phyloP scores from a whole-genome alignment of 768 basidiomycete genomes.

The Nevesoporus exiguus region DNA sequence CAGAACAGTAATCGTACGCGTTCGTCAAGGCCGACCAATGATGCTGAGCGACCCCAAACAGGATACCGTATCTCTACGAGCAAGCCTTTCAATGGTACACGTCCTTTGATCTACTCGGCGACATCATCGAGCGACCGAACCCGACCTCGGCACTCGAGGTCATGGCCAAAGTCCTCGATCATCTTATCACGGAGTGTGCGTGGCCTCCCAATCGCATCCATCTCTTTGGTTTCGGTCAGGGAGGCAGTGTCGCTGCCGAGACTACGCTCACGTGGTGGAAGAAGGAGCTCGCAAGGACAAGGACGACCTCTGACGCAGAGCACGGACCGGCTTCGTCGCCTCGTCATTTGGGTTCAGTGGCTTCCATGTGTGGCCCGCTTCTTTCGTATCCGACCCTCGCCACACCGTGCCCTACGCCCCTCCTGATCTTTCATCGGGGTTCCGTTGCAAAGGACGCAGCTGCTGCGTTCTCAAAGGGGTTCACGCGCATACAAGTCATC shows the following conservation, averaged over 20 bases:
- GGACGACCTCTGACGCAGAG: slow-evolving; percentile 6
- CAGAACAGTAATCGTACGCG: slow-evolving; percentile 56
- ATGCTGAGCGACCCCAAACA: slow-evolving; percentile 29
- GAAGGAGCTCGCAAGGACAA: slow-evolving; percentile 20
- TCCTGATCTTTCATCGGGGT: slow-evolving; percentile 55
- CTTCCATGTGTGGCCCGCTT: slow-evolving; percentile 68
- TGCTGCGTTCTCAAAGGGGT: slow-evolving; percentile 60
- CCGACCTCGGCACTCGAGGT: slow-evolving; percentile 65
- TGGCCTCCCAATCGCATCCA: slow-evolving; percentile 77
- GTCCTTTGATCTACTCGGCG: slow-evolving; percentile 78
- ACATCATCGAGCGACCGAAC: slow-evolving; percentile 64
- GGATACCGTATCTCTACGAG: slow-evolving; percentile 77
- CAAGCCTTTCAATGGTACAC: slow-evolving; percentile 84
- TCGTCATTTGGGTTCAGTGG: slow-evolving; percentile 59
- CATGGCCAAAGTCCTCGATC: slow-evolving; percentile 47
- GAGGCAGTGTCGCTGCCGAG: slow-evolving; percentile 76
- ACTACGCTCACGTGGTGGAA: slow-evolving; percentile 58
- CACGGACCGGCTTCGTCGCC: slow-evolving; percentile 4
- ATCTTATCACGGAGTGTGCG: slow-evolving; percentile 55
- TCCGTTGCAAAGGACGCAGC: slow-evolving; percentile 46
- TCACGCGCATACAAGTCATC: slow-evolving; percentile 47
- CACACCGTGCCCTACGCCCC: slow-evolving; percentile 51
- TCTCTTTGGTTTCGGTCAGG: slow-evolving; percentile 86
- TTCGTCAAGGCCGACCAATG: not conserved
- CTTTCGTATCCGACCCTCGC: slow-evolving; percentile 72